Base-by-base conservation (phyloP, 176 grass and related monocot species). In the Avena sativa region DNA sequence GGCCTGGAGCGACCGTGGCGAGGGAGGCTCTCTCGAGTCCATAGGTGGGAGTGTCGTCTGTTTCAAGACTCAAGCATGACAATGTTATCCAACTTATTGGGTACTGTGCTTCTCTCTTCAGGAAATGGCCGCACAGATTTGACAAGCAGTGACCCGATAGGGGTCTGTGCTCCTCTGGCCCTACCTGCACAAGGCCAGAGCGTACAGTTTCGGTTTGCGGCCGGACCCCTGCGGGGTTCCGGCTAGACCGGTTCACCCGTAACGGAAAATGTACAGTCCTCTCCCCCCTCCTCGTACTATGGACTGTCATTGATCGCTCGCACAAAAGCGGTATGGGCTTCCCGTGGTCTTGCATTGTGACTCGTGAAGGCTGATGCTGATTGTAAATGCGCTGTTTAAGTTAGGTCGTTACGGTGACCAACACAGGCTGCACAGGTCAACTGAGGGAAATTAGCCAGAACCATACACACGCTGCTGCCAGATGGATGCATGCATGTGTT, bases 61-160 rank as follows among this genome's bases (percentile, higher is more conserved):
- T 98, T 78, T 98, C 95, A 49, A 86, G 88, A 82, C 79, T 98
- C 81, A 95, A 89, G 72, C 85, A 98, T 87, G 95, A 98, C 17
- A 98, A 98, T 85, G 81, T 98, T 16, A 67, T 95, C 43, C 82
- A 91, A 60, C 89, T 98, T 28, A 78, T 98, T 2, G 95, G 95
- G 71, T 98, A 95, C 79, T 95, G 83, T 5, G 77, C 6, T 43
- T 8, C 0, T 43, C 40, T 43, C 6, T 43, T 8, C 0, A 28
- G 28, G 28, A 28, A 28, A 28, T 28, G 28, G 28, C 28, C 28
- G 28, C 28, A 28, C 28, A 58, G 20, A 58, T 58, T 58, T 58
- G 56, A 58, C 15, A 58, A 58, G 16, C 56, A 50, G 3, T 50
- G 11, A 50, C 40, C 40, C 40, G 40, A 48, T 48, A 2, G 10